These are phyloP conservation scores for Penicillium sp. DNA, from an alignment of 2,329 filamentous ascomycete genomes.

Conservation along the genomic window DNA sequence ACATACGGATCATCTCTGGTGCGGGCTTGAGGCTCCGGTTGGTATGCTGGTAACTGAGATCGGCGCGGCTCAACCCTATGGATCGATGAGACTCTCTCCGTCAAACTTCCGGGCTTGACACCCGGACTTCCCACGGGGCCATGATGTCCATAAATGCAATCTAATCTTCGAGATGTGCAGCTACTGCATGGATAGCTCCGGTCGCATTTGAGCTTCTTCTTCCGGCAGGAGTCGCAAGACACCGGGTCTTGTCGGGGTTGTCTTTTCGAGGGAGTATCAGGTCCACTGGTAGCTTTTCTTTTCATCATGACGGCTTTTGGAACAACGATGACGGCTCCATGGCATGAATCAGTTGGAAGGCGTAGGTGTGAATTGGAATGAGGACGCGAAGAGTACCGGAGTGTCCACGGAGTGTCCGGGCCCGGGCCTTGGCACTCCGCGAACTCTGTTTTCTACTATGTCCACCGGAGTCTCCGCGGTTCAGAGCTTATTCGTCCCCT, in stretches of 20 bases:
- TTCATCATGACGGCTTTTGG: not conserved
- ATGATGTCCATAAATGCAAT: constrained; percentile 27
- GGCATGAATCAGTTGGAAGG: not conserved
- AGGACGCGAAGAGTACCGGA: constrained; percentile 10
- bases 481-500: not conserved
- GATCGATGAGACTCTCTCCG: not conserved
- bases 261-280: constrained; percentile 9
- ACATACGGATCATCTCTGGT: constrained; percentile 19
- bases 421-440: constrained; percentile 2
- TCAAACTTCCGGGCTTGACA: not conserved
- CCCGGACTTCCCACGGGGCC: not conserved
- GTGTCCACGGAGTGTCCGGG: constrained; percentile 27
- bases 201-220: constrained; percentile 56
- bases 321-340: not conserved
- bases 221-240: constrained; percentile 41
- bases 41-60: not conserved
- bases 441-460: not conserved
- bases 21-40: not conserved
- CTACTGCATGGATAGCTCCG: constrained; percentile 53
- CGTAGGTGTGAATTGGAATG: not conserved
- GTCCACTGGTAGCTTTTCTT: not conserved
- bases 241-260: constrained; percentile 38
- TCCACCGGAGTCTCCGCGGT: constrained; percentile 12
- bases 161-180: constrained; percentile 38
- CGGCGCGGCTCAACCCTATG: not conserved